Base-by-base conservation (phyloP, 345 rosid genomes). In the Salix viminalis region DNA sequence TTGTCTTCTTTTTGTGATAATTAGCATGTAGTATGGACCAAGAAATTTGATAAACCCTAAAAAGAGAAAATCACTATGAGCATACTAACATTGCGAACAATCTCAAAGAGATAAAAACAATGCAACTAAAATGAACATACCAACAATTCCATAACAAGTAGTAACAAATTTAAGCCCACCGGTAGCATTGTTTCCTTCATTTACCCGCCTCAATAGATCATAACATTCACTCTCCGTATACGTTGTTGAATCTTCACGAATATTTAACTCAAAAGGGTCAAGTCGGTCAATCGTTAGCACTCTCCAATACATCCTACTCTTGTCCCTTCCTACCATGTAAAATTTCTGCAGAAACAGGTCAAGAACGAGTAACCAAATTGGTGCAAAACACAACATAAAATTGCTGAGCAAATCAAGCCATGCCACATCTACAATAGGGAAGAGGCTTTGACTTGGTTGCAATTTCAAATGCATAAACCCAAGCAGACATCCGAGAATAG, bases 1-100 rank as follows among this genome's bases (percentile, higher is more conserved):
- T 84, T 80, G 91, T 85, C 97, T 91, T 84, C 97, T 87, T 83
- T 88, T 87, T 54, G 99, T 96, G 62, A 96, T 92, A 54, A 96
- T 86, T 65, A 96, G 83, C 98, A 96, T 93, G 89, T 96, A 94
- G 67, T 96, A 96, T 28, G 99, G 98, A 70, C 98, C 99, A 84
- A 92, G 84, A 87, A 94, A 96, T 79, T 91, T 94, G 73, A 96
- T 86, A 77, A 92, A 96, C 74, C 99, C 98, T 96, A 84, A 34
- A 56, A 82, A 41, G 8, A 78, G 72, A 67, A 85, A 46, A 77
- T 12, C 42, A 42, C 19, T 3, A 42, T 44, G 30, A 75, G 68
- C 61, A 65, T 30, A 12, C 34, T 7, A 28, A 75, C 64, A 64
- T 64, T 36, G 61, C 36, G 50, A 32, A n/a, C 13, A 70, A 39